phyloP scores from a whole-genome alignment of 805 yeast species.

The Zygosaccharomyces siamensis region DNA sequence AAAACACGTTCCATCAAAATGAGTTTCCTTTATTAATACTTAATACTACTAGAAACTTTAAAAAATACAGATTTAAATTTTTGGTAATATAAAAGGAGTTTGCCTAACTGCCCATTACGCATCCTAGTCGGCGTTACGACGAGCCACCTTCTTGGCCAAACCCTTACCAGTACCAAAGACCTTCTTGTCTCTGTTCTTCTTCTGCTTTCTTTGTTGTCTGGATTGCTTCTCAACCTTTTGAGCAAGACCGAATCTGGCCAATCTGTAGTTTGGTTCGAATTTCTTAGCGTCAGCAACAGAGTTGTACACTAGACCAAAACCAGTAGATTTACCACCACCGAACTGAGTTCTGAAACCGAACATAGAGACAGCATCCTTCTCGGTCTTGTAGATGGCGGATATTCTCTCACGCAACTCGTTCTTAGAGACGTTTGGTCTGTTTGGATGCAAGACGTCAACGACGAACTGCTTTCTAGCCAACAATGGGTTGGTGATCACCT shows the following conservation, averaged over 20 bases:
- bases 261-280: constrained; percentile 99
- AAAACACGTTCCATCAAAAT: constrained; percentile 4
- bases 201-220: constrained; percentile 99
- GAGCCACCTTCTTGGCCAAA: constrained; percentile 88
- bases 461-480: constrained; percentile 99
- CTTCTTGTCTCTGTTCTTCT: constrained; percentile 99
- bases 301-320: constrained; percentile 98
- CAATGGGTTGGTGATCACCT: constrained; percentile 97
- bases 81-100: constrained; percentile 10
- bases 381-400: constrained; percentile 84
- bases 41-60: constrained; percentile 18
- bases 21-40: constrained; percentile 19
- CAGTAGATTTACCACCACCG: constrained; percentile 99
- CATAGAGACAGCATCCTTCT: constrained; percentile 91
- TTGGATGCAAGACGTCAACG: constrained; percentile 99
- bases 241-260: constrained; percentile 98
- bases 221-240: constrained; percentile 94
- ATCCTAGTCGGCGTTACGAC: constrained; percentile 77
- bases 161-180: constrained; percentile 96
- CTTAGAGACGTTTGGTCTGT: constrained; percentile 98
- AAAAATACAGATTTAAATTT: constrained; percentile 13
- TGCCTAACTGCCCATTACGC: constrained; percentile 7
- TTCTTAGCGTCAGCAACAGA: constrained; percentile 95
- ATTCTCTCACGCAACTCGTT: constrained; percentile 96
- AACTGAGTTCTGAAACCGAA: constrained; percentile 99